These are phyloP conservation scores for Marchantia paleacea DNA, from an alignment of 225 moss, liverwort and hornwort genomes.

Conservation along the genomic window DNA sequence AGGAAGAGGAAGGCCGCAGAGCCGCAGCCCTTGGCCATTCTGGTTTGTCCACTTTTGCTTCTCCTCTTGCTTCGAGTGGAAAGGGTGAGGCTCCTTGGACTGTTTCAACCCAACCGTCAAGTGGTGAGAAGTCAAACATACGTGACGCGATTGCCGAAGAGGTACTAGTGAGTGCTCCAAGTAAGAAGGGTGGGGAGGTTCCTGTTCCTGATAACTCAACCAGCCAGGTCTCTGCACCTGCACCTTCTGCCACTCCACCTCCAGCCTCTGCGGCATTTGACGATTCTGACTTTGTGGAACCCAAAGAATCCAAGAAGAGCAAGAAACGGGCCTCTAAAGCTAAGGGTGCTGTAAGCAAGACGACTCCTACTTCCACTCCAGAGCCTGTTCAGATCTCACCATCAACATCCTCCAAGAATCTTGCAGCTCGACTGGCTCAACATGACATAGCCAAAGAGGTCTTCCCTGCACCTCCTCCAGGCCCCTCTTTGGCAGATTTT, in stretches of 20 bases:
- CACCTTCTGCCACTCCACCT: constrained; percentile 26
- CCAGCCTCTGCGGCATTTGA: constrained; percentile 48
- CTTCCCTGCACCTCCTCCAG: constrained; percentile 59
- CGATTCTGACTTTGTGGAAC: constrained; percentile 89
- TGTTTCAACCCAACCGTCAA: constrained; percentile 33
- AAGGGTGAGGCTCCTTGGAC: constrained; percentile 43
- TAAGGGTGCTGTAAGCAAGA: constrained; percentile 61
- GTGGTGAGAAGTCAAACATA: constrained; percentile 35
- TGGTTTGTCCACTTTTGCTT: constrained; percentile 24
- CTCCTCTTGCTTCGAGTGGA: constrained; percentile 30
- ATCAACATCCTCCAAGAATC: constrained; percentile 53
- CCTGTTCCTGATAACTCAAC: constrained; percentile 22
- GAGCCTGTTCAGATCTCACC: constrained; percentile 56
- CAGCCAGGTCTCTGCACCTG: constrained; percentile 26
- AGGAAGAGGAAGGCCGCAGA: constrained; percentile 80
- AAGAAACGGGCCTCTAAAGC: constrained; percentile 94
- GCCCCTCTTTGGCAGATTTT: constrained; percentile 84
- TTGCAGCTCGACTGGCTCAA: constrained; percentile 50
- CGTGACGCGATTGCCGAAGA: constrained; percentile 47
- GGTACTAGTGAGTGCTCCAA: constrained; percentile 25
- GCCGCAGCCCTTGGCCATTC: constrained; percentile 41
- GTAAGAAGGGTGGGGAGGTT: constrained; percentile 40
- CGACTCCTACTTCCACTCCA: constrained; percentile 35
- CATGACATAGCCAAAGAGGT: constrained; percentile 63
- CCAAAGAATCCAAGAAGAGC: constrained; percentile 92